A percentile compares a stretch with the other conserved stretches of the same genome.
These are phyloP conservation scores for Pseudozyma flocculosa DNA, from an alignment of 1,284 basidiomycete genomes.

Conservation along the genomic window DNA sequence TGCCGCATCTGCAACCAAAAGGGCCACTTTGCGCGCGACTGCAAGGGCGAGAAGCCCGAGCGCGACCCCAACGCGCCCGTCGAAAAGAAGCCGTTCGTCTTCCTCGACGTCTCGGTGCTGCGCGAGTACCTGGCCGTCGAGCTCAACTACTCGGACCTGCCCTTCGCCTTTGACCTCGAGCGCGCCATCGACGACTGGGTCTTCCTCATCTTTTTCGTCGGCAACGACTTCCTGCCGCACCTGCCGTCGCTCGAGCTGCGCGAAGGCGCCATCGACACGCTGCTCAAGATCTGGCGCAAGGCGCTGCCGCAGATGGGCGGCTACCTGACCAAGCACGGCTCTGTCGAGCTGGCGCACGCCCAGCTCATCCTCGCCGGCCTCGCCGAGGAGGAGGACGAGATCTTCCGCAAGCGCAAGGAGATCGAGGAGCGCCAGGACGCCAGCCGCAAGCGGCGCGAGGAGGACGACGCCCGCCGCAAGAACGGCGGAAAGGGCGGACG, in stretches of 20 bases:
- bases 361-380: constrained; percentile 94
- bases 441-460: constrained; percentile 74
- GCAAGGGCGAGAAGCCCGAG: constrained; percentile 62
- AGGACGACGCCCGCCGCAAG: constrained; percentile 67
- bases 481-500: constrained; percentile 2
- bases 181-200: constrained; percentile 99
- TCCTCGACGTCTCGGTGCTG: constrained; percentile 90
- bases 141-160: constrained; percentile 73
- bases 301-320: constrained; percentile 93
- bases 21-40: constrained; percentile 91
- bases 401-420: constrained; percentile 88
- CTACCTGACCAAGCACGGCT: constrained; percentile 91
- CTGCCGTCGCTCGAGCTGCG: constrained; percentile 96
- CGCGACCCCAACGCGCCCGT: constrained; percentile 11
- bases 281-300: constrained; percentile 91
- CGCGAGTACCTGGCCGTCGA: constrained; percentile 98
- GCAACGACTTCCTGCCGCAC: constrained; percentile 99
- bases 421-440: constrained; percentile 87
- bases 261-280: constrained; percentile 95
- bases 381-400: constrained; percentile 88
- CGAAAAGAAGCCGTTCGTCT: constrained; percentile 97
- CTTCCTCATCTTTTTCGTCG: constrained; percentile 98
- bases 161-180: constrained; percentile 92
- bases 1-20: constrained; percentile 91
- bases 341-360: constrained; percentile 78